These are phyloP conservation scores for Lachancea thermotolerans DNA, from an alignment of 805 yeast genomes.

Conservation along the genomic window DNA sequence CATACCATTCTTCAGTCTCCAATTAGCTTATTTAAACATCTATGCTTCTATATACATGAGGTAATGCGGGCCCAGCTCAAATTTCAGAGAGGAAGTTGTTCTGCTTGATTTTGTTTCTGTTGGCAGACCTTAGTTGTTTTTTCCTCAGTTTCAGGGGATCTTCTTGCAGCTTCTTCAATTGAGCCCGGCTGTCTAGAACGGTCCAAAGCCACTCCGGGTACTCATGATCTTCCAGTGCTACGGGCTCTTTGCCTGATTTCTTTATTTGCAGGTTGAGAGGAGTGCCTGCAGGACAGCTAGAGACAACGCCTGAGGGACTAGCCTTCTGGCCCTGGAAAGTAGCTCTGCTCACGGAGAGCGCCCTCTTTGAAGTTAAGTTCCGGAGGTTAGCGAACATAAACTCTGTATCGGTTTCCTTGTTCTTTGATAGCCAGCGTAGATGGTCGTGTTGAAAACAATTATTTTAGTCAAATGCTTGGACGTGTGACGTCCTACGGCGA, in stretches of 20 bases:
- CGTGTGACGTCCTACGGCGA: neutral
- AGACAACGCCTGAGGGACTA: constrained; percentile 17
- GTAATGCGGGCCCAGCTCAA: constrained; percentile 16
- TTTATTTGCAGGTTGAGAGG: constrained; percentile 62
- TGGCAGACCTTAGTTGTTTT: constrained; percentile 59
- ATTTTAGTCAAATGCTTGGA: too few species aligned
- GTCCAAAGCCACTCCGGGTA: constrained; percentile 96
- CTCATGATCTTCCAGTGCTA: constrained; percentile 79
- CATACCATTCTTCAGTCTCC: neutral
- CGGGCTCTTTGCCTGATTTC: constrained; percentile 79
- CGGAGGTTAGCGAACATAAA: neutral
- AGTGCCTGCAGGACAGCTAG: constrained; percentile 67
- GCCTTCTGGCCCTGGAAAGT: constrained; percentile 3
- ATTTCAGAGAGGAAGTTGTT: constrained; percentile 69
- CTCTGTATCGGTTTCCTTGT: too few species aligned
- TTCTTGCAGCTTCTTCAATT: constrained; percentile 46
- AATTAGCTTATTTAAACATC: neutral
- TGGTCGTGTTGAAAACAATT: too few species aligned
- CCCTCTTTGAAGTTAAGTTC: neutral
- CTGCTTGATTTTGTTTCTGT: constrained; percentile 64
- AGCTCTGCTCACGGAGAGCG: constrained; percentile 3
- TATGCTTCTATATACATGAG: constrained; percentile 4
- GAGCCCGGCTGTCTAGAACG: constrained; percentile 61
- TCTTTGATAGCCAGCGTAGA: too few species aligned
- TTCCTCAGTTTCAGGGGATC: constrained; percentile 64